These are phyloP conservation scores for Abrus precatorius DNA, from an alignment of 306 rosid genomes.

Conservation along the genomic window DNA sequence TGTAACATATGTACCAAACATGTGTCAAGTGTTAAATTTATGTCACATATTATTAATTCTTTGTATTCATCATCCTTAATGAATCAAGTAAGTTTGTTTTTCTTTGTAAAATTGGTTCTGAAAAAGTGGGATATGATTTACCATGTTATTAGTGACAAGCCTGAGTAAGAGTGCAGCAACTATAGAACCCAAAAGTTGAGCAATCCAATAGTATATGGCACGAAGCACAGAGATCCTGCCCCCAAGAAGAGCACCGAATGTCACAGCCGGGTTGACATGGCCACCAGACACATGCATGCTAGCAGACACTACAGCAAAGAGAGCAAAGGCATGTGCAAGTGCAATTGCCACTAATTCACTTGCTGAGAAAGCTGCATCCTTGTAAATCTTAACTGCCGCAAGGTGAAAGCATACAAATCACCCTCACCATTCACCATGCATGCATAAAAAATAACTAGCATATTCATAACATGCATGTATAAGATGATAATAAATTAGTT, in stretches of 20 bases:
- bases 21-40: too few species aligned
- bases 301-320: slow-evolving; percentile 77
- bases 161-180: slow-evolving; percentile 84
- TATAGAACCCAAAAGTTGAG: slow-evolving; percentile 85
- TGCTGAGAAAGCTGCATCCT: slow-evolving; percentile 64
- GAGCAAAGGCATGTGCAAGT: slow-evolving; percentile 76
- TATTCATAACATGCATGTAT: not conserved
- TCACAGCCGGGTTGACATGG: slow-evolving; percentile 92
- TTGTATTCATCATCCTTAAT: not conserved
- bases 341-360: slow-evolving; percentile 70
- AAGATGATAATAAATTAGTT: not conserved
- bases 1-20: too few species aligned
- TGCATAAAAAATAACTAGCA: not conserved
- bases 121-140: slow-evolving; percentile 35
- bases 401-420: slow-evolving; percentile 4
- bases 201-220: slow-evolving; percentile 84
- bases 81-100: not conserved
- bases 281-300: slow-evolving; percentile 90
- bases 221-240: slow-evolving; percentile 87
- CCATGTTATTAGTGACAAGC: slow-evolving; percentile 87
- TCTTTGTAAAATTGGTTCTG: not conserved
- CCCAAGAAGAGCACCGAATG: slow-evolving; percentile 86
- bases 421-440: not conserved
- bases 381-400: slow-evolving; percentile 75
- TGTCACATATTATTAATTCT: too few species aligned